Evolutionary conservation across 2,329 filamentous ascomycete genomes (phyloP), one percentile per base, ranked within the genome.

Genomic region (Thelonectria rubi): DNA sequence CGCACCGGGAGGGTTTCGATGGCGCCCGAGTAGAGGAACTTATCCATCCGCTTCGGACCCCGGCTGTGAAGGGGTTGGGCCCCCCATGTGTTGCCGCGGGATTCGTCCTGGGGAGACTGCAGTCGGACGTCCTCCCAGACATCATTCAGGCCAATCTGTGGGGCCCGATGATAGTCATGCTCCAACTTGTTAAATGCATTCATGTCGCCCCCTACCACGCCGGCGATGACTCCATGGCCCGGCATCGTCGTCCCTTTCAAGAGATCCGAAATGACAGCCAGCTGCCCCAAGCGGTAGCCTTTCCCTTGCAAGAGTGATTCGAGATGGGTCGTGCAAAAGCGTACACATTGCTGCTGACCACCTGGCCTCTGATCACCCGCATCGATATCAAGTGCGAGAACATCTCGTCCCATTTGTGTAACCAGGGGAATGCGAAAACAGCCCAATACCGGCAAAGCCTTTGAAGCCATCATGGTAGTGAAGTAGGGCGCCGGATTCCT

Each of bases 171-270:
- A 15, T 54, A 54, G 18, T 10, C 10, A 17, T 63, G 37, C 17
- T 61, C 61, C 5, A 42, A 54, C 5, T 34, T 26, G 2, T 57
- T 37, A 11, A 60, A 39, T 2, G 57, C n/a, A 47, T 60, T 63
- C 57, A 63, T 60, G 21, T 63, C 61, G 12, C 61, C 57, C 3
- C 48, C 60, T 6, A 63, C 61, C 10, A 63, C 12, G 8, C 57
- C 57, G 9, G 3, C 57, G 6, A 45, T 8, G 9, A 63, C 6
- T 20, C 14, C 37, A 12, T 14, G 39, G 1, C 32, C 34, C 24
- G 52, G n/a, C 9, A 37, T 30, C 3, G 15, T 24, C 14, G 51
- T 10, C 3, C 12, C 6, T 21, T 57, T 60, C 5, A 63, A 17
- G 3, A 63, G 12, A n/a, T 49, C 48, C 0, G 61, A 55, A 14